Evolutionary conservation across 2,329 filamentous ascomycete genomes (phyloP).

Genomic region (Periconia sp.): DNA sequence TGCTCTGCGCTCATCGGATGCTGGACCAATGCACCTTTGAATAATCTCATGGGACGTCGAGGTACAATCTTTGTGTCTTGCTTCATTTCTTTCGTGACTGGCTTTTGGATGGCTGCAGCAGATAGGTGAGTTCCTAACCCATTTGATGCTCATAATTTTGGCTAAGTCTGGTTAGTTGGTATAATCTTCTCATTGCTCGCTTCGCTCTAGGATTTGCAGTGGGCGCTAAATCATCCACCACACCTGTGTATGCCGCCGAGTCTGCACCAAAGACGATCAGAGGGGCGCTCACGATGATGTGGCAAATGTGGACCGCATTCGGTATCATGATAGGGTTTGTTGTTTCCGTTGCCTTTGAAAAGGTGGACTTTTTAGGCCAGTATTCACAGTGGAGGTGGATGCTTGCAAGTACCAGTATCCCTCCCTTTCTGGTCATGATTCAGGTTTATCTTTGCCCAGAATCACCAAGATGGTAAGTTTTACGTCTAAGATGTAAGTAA

Average conservation of each 20-base stretch:
- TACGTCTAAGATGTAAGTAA: neutral
- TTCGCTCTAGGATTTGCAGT: conserved; percentile 42
- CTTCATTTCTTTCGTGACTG: conserved; percentile 40
- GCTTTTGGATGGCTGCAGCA: conserved; percentile 39
- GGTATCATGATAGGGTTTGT: conserved; percentile 43
- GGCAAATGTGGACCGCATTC: conserved; percentile 54
- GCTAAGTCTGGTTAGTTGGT: conserved; percentile 20
- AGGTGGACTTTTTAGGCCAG: conserved; percentile 30
- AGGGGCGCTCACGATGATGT: conserved; percentile 59
- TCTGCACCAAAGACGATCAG: conserved; percentile 56
- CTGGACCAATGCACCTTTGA: conserved; percentile 42
- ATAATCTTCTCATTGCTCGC: conserved; percentile 38
- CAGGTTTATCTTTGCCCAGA: conserved; percentile 41
- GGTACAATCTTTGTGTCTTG: conserved; percentile 43
- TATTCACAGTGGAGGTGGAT: conserved; percentile 40
- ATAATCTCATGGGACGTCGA: conserved; percentile 36
- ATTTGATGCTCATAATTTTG: neutral
- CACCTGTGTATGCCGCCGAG: conserved; percentile 57
- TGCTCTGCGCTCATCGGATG: conserved; percentile 50
- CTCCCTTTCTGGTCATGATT: conserved; percentile 36
- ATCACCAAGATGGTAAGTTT: conserved; percentile 32
- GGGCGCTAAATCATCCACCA: conserved; percentile 45
- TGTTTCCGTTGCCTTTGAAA: conserved; percentile 36
- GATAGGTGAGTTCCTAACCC: conserved; percentile 19
- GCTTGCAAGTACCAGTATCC: conserved; percentile 39